Conservation (phyloP, 2,329 filamentous ascomycete genomes). For the Fusarium duplospermum region DNA sequence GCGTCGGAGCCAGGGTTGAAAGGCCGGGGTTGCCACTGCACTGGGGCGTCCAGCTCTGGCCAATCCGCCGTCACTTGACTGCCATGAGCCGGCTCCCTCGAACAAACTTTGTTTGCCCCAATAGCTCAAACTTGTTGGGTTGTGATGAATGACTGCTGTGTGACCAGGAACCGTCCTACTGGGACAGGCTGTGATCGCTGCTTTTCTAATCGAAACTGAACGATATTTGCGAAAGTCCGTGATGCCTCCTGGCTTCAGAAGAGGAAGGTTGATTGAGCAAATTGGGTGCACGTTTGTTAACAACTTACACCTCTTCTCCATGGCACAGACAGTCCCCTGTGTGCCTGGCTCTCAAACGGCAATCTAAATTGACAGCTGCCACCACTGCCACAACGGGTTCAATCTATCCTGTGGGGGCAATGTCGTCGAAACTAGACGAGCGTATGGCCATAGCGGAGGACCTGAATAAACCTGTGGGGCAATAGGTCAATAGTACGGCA, state of each 20-base stretch:
- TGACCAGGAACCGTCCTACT: conserved; percentile 29
- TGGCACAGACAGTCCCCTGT: not conserved
- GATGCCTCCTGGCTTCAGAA: conserved; percentile 1
- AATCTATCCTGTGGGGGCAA: conserved; percentile 11
- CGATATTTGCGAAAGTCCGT: conserved; percentile 18
- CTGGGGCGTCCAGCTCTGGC: conserved; percentile 28
- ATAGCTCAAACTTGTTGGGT: conserved; percentile 17
- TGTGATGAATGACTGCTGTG: conserved; percentile 8
- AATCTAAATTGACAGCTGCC: conserved; percentile 24
- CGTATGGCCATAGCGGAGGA: conserved; percentile 20
- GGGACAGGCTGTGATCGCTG: conserved; percentile 17
- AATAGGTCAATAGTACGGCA: not conserved
- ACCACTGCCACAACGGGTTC: conserved; percentile 17
- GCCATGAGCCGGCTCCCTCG: conserved; percentile 8
- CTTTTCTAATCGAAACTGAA: conserved; percentile 11
- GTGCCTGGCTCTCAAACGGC: not conserved
- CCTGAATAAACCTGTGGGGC: conserved; percentile 17
- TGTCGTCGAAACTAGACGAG: conserved; percentile 23
- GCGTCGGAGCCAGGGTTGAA: conserved; percentile 6
- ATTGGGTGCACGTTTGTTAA: not conserved
- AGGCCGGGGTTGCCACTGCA: conserved; percentile 32
- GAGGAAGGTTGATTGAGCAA: not conserved
- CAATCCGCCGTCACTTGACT: conserved; percentile 18
- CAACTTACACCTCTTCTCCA: not conserved
- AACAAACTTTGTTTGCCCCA: conserved; percentile 31